Evolutionary conservation across 2,329 filamentous ascomycete genomes (phyloP).

Genomic region (Botrytis squamosa): DNA sequence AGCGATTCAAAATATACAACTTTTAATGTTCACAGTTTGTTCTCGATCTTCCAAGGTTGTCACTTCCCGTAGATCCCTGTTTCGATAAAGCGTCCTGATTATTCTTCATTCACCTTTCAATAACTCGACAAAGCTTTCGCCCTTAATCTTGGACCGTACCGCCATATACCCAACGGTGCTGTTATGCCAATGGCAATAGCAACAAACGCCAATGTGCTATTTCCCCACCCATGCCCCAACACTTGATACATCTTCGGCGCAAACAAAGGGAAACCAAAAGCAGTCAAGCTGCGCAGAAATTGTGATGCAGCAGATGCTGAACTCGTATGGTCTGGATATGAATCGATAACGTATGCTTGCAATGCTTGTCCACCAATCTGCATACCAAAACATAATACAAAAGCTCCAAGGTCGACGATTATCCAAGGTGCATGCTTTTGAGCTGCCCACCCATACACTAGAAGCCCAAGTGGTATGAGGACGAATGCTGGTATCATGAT

Average conservation of each 20-base stretch:
- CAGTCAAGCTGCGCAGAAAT: constrained; percentile 29
- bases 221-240: constrained; percentile 48
- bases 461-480: constrained; percentile 53
- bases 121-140: constrained; percentile 32
- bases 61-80: neutral
- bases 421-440: constrained; percentile 52
- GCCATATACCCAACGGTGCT: constrained; percentile 45
- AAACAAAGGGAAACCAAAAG: constrained; percentile 40
- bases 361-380: constrained; percentile 22
- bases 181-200: constrained; percentile 46
- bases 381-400: neutral
- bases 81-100: neutral
- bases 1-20: neutral
- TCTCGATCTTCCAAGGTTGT: neutral
- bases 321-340: constrained; percentile 39
- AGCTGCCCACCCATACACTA: constrained; percentile 58
- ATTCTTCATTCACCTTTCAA: constrained; percentile 7
- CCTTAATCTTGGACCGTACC: constrained; percentile 40
- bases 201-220: constrained; percentile 39
- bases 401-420: neutral
- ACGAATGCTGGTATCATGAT: constrained; percentile 54
- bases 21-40: neutral
- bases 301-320: constrained; percentile 42
- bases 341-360: constrained; percentile 53
- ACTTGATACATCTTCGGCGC: constrained; percentile 27